Percentiles rank a stretch among this genome's conserved stretches.
Evolutionary conservation across 768 basidiomycete species (phyloP).

Genomic region (Phylloporus sp.): DNA sequence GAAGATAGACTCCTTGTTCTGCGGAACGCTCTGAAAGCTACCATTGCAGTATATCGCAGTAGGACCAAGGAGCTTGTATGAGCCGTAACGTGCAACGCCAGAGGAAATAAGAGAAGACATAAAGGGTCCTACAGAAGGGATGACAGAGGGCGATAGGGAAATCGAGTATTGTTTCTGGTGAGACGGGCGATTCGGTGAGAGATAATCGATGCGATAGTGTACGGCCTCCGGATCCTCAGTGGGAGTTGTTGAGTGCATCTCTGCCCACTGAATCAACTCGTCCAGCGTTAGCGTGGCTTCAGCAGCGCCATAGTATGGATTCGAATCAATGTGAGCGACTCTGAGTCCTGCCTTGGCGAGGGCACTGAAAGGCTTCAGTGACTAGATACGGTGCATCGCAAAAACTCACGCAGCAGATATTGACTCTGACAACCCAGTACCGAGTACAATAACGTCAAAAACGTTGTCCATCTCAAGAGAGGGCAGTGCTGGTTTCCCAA

Average conservation of each 20-base stretch:
- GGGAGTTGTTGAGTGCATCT: constrained; percentile 29
- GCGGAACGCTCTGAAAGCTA: constrained; percentile 65
- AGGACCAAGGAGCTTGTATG: constrained; percentile 77
- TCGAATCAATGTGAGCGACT: constrained; percentile 83
- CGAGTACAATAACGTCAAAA: constrained; percentile 68
- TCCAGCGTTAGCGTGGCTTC: constrained; percentile 80
- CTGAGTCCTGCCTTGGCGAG: constrained; percentile 85
- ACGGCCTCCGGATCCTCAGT: constrained; percentile 5
- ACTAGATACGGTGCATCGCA: background rate
- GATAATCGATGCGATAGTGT: constrained; percentile 34
- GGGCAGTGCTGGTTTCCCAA: no score
- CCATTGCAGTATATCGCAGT: constrained; percentile 56
- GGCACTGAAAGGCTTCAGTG: constrained; percentile 47
- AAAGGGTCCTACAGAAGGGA: constrained; percentile 74
- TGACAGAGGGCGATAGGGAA: constrained; percentile 78
- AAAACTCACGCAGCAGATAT: constrained; percentile 80
- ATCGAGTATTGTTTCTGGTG: constrained; percentile 78
- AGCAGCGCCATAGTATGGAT: constrained; percentile 79
- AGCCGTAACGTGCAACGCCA: constrained; percentile 88
- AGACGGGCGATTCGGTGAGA: constrained; percentile 41
- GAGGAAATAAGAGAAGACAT: constrained; percentile 77
- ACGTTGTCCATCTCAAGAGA: constrained; percentile 39
- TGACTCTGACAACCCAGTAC: constrained; percentile 82
- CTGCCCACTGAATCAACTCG: constrained; percentile 73
- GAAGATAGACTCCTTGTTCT: constrained; percentile 91